These are phyloP conservation scores for Nissolia schottii DNA, from an alignment of 306 rosid genomes.

Conservation along the genomic window DNA sequence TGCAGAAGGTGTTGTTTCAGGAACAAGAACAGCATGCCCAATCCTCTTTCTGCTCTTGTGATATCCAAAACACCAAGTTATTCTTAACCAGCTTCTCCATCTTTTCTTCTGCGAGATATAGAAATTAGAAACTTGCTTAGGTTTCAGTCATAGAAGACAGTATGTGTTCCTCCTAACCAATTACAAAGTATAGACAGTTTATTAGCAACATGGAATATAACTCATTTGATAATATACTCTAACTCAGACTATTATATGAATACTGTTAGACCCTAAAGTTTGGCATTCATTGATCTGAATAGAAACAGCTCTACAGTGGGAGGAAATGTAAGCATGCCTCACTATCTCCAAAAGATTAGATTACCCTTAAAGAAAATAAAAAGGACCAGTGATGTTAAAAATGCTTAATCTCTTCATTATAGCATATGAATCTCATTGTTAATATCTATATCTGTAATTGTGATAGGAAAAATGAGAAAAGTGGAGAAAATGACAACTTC, in stretches of 20 bases:
- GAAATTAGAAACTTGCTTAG: too few species aligned
- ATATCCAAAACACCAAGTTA: slow-evolving; percentile 75
- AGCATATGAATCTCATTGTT: neutral
- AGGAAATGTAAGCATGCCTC: too few species aligned
- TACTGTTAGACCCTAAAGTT: neutral
- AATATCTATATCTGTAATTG: neutral
- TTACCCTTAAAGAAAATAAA: neutral
- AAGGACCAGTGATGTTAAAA: neutral
- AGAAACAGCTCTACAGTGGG: too few species aligned
- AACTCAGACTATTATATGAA: neutral
- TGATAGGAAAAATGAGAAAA: neutral
- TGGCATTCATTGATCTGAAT: too few species aligned
- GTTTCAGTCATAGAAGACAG: too few species aligned
- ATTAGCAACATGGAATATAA: too few species aligned
- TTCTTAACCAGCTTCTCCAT: slow-evolving; percentile 76
- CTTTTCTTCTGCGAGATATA: slow-evolving; percentile 93
- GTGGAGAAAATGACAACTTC: neutral
- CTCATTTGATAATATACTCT: too few species aligned
- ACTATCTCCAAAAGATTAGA: neutral
- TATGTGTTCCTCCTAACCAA: too few species aligned
- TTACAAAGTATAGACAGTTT: too few species aligned
- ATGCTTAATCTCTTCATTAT: neutral
- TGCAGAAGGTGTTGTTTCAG: slow-evolving; percentile 46
- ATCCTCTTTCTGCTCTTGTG: slow-evolving; percentile 54
- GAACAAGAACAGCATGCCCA: slow-evolving; percentile 72